Percentiles rank a stretch among this genome's conserved stretches.
Evolutionary conservation across 345 rosid genomes (phyloP).

Genomic region (Rhizophora apiculata): DNA sequence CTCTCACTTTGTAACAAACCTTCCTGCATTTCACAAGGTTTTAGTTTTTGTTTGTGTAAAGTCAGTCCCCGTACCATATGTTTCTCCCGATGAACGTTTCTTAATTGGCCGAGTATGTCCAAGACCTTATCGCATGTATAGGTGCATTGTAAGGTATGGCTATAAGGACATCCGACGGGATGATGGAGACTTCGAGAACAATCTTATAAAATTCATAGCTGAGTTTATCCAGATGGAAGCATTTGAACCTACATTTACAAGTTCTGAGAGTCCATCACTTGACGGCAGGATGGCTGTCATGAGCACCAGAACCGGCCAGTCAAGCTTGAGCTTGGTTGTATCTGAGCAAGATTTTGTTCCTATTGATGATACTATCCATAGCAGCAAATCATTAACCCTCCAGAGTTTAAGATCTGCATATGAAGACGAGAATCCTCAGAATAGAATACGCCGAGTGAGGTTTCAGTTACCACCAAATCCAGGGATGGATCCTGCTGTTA

Average conservation of each 20-base stretch:
- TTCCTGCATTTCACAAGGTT: conserved; percentile 90
- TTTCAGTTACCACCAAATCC: conserved; percentile 50
- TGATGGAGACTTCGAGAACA: conserved; percentile 76
- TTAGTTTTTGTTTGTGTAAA: conserved; percentile 91
- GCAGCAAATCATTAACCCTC: conserved; percentile 69
- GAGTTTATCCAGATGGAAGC: conserved; percentile 98
- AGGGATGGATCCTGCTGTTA: conserved; percentile 65
- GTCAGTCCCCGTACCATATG: conserved; percentile 91
- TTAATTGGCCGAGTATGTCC: conserved; percentile 94
- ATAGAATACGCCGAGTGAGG: conserved; percentile 63
- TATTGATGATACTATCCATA: conserved; percentile 43
- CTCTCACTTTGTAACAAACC: conserved; percentile 93
- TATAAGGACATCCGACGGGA: conserved; percentile 88
- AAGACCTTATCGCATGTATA: conserved; percentile 87
- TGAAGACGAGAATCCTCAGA: conserved; percentile 61
- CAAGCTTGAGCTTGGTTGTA: conserved; percentile 48
- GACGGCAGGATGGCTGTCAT: conserved; percentile 96
- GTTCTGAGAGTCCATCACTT: conserved; percentile 55
- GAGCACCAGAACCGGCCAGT: conserved; percentile 54
- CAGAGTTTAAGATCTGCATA: conserved; percentile 62
- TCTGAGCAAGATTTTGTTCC: conserved; percentile 51
- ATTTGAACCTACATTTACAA: conserved; percentile 51
- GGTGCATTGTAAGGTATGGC: conserved; percentile 94
- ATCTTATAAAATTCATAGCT: conserved; percentile 80
- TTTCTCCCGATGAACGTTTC: conserved; percentile 85